Evolutionary conservation across 495 filamentous ascomycete species (phyloP), one percentile per base, ranked within the genome.

Genomic region (Xylaria bambusicola): DNA sequence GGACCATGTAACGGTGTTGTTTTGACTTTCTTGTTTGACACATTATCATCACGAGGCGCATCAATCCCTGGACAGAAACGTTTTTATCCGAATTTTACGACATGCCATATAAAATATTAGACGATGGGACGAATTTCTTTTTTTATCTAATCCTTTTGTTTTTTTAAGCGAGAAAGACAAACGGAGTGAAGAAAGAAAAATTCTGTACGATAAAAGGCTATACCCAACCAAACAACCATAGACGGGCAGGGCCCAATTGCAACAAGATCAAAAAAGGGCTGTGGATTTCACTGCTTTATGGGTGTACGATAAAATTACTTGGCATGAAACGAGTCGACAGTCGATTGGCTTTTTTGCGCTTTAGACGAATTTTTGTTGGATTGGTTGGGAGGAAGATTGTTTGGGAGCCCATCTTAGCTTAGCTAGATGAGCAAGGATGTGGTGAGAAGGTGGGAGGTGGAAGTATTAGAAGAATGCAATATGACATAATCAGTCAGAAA

Each of bases 31-130:
- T 18, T 7, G 6, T 21, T 53, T 41, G 5, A 38, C 12, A n/a
- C n/a, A n/a, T 33, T 33, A 6, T 33, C 31, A 5, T 38, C 13
- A 38, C 36, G 13, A 38, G 36, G 12, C 36, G 36, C 36, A 38
- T 3, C 13, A 33, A n/a, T n/a, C n/a, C n/a, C n/a, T 10, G 10
- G 31, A 5, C 31, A 35, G 18, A 21, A 21, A 13, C 42, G 10
- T 7, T 13, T 26, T 17, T 56, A 47, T 31, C 33, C 52, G 23
- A 23, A 38, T 21, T 50, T 50, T 18, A 57, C 41, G 45, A 58
- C 35, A 21, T 20, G 29, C 44, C 44, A 58, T 58, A 50, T 44
- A 44, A 20, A 29, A 15, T 41, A 47, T 56, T 61, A 61, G 58
- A 54, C 44, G 53, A 56, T 52, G 58, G 49, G 53, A 49, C 52